Base-by-base conservation (phyloP, 441 rosid species). In the Adansonia grandidieri region DNA sequence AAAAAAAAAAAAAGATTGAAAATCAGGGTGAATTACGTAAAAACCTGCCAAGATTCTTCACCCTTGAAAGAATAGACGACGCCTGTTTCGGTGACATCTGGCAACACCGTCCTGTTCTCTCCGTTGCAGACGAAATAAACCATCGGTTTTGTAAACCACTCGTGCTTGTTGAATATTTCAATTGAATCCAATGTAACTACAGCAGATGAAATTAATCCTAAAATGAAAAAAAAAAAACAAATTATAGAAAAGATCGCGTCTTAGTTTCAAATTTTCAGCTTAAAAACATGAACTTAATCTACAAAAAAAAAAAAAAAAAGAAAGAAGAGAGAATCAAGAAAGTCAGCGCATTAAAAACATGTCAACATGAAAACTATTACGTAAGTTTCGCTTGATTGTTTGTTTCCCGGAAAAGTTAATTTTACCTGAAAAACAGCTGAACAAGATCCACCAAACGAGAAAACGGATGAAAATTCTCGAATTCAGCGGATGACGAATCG, bases 21-120 rank as follows among this genome's bases (percentile, higher is more conserved):
- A 71, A 71, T 51, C 61, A 71, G 20, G 44, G 61, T 3, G 24
- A 53, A 53, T 15, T 40, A 17, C 5, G 32, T 28, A 71, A 32
- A 1, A 65, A 86, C 98, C 97, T 94, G 97, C 97, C 96, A 94
- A 76, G 98, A 96, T 83, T 96, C 97, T 83, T 91, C 89, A 58
- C 93, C 93, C 65, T 88, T 88, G 75, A 92, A 96, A 42, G 81
- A 13, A 81, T 91, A 92, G 32, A 87, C 8, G 40, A 77, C 70
- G 42, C 84, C 79, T 0, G 82, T 71, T 54, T 86, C 78, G 87
- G 79, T 87, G 24, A 96, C 96, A 79, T 94, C 97, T 0, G 96
- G 98, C 78, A 96, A 84, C 15, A 74, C 83, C 15, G 87, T 87
- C 64, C 51, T 66, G 85, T 90, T 89, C 86, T 89, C 95, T 83